phyloP scores from a whole-genome alignment of 1,284 basidiomycete species.

The Termitomyces sp. region DNA sequence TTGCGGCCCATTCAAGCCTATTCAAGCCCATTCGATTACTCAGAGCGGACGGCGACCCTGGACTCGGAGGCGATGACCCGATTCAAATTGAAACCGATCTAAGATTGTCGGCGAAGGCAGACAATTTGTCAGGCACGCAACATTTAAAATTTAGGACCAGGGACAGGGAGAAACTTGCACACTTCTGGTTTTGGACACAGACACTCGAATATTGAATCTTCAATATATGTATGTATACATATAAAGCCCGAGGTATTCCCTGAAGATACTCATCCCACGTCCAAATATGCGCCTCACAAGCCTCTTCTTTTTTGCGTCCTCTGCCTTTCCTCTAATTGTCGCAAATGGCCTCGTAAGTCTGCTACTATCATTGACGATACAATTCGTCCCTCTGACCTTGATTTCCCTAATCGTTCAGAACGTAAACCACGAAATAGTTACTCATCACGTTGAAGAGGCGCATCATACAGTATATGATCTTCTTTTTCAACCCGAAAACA shows the following conservation, averaged over 20 bases:
- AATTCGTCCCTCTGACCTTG: neutral
- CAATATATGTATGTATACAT: no score
- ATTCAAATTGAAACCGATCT: constrained; percentile 3
- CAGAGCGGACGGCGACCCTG: constrained; percentile 1
- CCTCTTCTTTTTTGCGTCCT: constrained; percentile 19
- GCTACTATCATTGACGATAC: neutral
- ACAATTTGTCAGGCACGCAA: constrained; percentile 10
- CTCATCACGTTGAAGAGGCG: constrained; percentile 13
- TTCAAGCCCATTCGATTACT: no score
- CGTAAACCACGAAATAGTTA: constrained; percentile 16
- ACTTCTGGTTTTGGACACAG: constrained; percentile 14
- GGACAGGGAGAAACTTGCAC: constrained; percentile 14
- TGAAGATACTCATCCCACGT: constrained; percentile 5
- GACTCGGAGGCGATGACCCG: neutral
- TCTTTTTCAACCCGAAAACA: neutral
- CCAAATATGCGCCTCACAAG: constrained; percentile 12
- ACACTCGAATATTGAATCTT: neutral
- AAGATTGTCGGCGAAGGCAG: constrained; percentile 6
- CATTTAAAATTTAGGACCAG: constrained; percentile 11
- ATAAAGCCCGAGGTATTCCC: constrained; percentile 7
- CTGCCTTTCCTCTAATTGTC: constrained; percentile 17
- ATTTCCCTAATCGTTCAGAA: constrained; percentile 7
- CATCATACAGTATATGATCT: neutral
- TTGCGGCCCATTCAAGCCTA: no score
- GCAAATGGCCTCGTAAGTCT: constrained; percentile 22